Percentiles rank a stretch among this genome's conserved stretches.
These are phyloP conservation scores for Aspergillus melleus DNA, from an alignment of 2,329 filamentous ascomycete genomes.

Conservation along the genomic window DNA sequence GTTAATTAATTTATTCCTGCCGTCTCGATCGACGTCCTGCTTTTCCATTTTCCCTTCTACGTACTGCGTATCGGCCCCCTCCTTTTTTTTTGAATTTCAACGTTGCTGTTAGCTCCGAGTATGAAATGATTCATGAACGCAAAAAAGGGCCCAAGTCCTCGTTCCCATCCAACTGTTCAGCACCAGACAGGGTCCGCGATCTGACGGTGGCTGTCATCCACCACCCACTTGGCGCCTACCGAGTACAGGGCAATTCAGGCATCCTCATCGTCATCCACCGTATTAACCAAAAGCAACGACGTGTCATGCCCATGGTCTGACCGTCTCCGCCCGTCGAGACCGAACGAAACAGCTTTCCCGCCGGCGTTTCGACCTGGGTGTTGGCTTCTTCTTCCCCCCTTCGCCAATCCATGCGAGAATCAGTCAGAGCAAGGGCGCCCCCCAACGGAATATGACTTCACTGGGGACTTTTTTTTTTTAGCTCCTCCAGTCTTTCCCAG, in stretches of 20 bases:
- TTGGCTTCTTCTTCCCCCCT: conserved; percentile 1
- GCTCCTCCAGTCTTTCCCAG: neutral
- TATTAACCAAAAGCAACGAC: conserved; percentile 12
- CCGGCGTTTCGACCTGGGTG: conserved; percentile 17
- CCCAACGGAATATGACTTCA: neutral
- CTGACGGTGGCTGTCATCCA: neutral
- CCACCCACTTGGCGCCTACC: neutral
- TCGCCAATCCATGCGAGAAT: neutral
- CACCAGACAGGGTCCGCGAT: neutral
- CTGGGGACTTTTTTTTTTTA: neutral
- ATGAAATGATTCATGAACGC: neutral
- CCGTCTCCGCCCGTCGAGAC: conserved; percentile 14
- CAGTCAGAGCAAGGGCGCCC: neutral
- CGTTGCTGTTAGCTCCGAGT: neutral
- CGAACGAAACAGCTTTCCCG: conserved; percentile 12
- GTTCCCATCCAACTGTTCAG: neutral
- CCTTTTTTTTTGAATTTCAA: neutral
- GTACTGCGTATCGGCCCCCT: neutral
- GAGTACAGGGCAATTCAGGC: neutral
- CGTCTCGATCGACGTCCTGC: neutral
- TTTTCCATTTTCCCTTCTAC: neutral
- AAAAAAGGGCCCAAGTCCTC: neutral
- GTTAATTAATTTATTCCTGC: conserved; percentile 1
- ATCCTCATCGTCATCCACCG: conserved; percentile 8
- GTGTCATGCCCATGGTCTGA: conserved; percentile 16